These are phyloP conservation scores for Fagopyrum esculentum DNA, from an alignment of 148 eudicot genomes.

Conservation along the genomic window DNA sequence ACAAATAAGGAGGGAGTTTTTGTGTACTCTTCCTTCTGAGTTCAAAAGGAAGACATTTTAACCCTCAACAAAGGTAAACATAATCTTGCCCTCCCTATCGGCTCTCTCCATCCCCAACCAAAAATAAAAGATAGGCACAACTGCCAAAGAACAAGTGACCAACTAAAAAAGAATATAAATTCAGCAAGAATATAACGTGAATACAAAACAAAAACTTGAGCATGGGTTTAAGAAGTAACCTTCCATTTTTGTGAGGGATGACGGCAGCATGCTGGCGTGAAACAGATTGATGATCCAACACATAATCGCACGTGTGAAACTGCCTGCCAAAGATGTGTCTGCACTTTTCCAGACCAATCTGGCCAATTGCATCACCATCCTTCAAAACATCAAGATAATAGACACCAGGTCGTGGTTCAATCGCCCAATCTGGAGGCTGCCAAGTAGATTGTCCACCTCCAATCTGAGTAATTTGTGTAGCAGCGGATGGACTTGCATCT, in stretches of 20 bases:
- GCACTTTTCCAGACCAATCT: conserved; percentile 57
- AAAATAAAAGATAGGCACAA: neutral
- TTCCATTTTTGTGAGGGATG: conserved; percentile 92
- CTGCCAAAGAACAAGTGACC: neutral
- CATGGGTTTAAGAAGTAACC: conserved; percentile 28
- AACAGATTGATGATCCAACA: conserved; percentile 93
- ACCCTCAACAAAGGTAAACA: neutral
- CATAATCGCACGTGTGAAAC: conserved; percentile 86
- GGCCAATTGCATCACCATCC: conserved; percentile 70
- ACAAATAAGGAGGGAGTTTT: neutral
- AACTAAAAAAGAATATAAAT: neutral
- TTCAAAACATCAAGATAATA: conserved; percentile 83
- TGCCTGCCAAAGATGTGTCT: conserved; percentile 90
- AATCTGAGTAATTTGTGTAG: conserved; percentile 47
- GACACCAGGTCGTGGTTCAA: conserved; percentile 86
- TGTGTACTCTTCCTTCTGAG: neutral
- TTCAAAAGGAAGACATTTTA: neutral
- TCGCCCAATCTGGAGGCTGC: conserved; percentile 99
- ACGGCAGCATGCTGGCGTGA: conserved; percentile 98
- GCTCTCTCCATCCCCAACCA: neutral
- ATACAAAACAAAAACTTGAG: neutral
- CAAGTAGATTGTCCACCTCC: conserved; percentile 90
- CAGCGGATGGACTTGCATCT: conserved; percentile 28
- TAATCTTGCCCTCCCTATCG: neutral
- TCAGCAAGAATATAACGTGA: conserved; percentile 2